phyloP scores from a whole-genome alignment of 306 rosid genomes.

The Fragaria ananassa region DNA sequence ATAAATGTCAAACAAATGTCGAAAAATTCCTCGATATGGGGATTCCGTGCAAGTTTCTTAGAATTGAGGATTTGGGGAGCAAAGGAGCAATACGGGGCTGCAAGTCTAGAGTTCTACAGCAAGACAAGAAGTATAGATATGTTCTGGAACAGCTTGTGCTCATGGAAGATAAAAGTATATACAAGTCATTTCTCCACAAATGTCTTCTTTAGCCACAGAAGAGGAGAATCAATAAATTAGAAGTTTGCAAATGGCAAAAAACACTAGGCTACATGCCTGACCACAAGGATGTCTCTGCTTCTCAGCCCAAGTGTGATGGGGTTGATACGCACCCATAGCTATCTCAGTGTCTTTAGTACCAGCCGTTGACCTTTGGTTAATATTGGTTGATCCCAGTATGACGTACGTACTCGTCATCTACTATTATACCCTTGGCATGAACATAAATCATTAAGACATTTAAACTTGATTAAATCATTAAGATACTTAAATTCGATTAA shows the following conservation, averaged over 20 bases:
- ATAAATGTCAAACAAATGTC: not conserved
- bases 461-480: too few species aligned
- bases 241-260: not conserved
- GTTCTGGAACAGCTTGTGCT: not conserved
- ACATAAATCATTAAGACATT: constrained; percentile 64
- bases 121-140: not conserved
- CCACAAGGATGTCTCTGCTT: constrained; percentile 64
- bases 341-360: constrained; percentile 96
- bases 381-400: constrained; percentile 86
- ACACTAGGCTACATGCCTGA: constrained; percentile 48
- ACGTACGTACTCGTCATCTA: constrained; percentile 92
- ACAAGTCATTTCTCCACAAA: not conserved
- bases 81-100: not conserved
- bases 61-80: not conserved
- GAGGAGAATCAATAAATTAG: not conserved
- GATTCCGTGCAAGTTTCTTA: not conserved
- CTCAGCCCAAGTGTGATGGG: constrained; percentile 69
- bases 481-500: too few species aligned
- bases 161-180: not conserved
- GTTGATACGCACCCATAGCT: constrained; percentile 94
- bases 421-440: constrained; percentile 96
- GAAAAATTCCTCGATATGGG: not conserved
- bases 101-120: not conserved
- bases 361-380: constrained; percentile 96
- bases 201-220: not conserved